Evolutionary conservation across 106 monocot genomes (phyloP).

Genomic region (Xerophyta viscosa): DNA sequence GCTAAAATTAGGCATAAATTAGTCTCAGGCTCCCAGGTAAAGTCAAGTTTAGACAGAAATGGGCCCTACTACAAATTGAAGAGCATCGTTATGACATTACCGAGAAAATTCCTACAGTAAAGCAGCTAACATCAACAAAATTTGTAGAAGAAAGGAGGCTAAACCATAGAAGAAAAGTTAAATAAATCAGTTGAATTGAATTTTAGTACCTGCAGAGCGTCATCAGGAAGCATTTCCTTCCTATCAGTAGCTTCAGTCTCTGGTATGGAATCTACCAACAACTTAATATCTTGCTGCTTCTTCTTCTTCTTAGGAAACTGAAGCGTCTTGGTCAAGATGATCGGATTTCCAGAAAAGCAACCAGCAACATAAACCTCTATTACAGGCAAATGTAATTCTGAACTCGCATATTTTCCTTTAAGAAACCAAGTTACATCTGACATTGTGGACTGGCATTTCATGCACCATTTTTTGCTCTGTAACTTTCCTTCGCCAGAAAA

Average conservation of each 20-base stretch:
- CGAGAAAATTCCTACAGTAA: no score
- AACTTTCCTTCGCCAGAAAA: slow-evolving; percentile 16
- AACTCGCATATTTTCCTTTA: slow-evolving; percentile 14
- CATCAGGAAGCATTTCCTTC: slow-evolving; percentile 3
- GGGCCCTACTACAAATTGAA: no score
- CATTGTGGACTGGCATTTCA: slow-evolving; percentile 30
- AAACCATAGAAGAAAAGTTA: no score
- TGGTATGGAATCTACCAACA: slow-evolving; percentile 19
- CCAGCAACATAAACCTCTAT: slow-evolving; percentile 60
- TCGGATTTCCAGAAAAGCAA: slow-evolving; percentile 29
- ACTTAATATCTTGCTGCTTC: slow-evolving; percentile 14
- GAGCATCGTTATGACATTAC: no score
- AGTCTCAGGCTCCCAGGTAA: no score
- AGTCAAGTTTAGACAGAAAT: no score
- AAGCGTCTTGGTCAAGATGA: slow-evolving; percentile 44
- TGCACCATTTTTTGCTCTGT: slow-evolving; percentile 36
- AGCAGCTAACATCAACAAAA: no score
- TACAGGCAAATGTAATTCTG: slow-evolving; percentile 16
- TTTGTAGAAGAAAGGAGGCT: no score
- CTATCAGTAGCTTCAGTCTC: slow-evolving; percentile 9
- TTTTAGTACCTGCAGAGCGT: no score
- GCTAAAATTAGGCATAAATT: no score
- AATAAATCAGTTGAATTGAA: no score
- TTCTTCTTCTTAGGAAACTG: slow-evolving; percentile 13
- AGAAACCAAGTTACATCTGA: slow-evolving; percentile 10